Evolutionary conservation across 2,329 filamentous ascomycete species (phyloP).

Genomic region (Rhynchosporium secalis): DNA sequence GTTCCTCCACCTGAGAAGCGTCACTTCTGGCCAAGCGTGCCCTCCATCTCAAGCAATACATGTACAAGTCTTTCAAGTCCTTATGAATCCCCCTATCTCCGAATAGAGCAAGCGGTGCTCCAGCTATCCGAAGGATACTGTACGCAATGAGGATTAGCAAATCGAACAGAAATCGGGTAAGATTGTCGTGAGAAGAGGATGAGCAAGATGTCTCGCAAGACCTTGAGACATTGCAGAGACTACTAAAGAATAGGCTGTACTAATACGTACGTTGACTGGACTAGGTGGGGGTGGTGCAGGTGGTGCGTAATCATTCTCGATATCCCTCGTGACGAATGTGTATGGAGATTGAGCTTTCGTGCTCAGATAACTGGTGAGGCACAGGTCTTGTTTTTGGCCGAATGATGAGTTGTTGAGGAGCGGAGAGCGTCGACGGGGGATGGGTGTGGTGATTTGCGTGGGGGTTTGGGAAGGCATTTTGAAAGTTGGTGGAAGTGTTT

Average conservation of each 20-base stretch:
- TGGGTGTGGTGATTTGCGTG: constrained; percentile 34
- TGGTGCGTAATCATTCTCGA: constrained; percentile 60
- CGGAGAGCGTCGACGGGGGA: constrained; percentile 53
- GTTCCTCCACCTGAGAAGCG: neutral
- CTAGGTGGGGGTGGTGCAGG: constrained; percentile 66
- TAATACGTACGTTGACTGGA: constrained; percentile 50
- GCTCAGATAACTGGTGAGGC: constrained; percentile 32
- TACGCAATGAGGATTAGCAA: no score
- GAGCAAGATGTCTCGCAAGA: no score
- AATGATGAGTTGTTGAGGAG: constrained; percentile 32
- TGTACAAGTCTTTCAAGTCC: neutral
- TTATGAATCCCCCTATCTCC: constrained; percentile 24
- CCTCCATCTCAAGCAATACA: neutral
- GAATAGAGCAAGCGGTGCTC: constrained; percentile 37
- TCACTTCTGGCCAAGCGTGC: no score
- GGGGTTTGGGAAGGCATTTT: constrained; percentile 38
- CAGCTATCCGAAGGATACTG: constrained; percentile 56
- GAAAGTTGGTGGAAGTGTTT: neutral
- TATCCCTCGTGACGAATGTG: constrained; percentile 27
- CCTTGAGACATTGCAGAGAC: no score
- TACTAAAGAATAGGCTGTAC: no score
- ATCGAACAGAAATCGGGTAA: no score
- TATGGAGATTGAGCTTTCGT: constrained; percentile 35
- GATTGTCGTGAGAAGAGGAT: no score
- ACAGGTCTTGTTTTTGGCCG: constrained; percentile 34